A percentile compares a stretch with the other conserved stretches of the same genome.
phyloP scores from a whole-genome alignment of 2,329 filamentous ascomycete species.

The Penicillium freii region DNA sequence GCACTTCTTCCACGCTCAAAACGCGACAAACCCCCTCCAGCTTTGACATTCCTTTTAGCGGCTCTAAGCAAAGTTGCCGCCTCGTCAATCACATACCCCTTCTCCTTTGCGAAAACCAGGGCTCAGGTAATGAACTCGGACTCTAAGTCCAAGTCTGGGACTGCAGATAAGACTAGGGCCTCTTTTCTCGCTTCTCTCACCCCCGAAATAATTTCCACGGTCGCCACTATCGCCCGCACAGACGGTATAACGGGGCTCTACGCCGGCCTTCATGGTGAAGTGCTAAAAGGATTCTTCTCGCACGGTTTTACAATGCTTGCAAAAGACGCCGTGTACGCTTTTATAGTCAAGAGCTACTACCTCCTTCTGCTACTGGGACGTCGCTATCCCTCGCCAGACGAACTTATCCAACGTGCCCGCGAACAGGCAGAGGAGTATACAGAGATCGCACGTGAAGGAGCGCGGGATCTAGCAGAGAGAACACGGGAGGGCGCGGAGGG shows the following conservation, averaged over 20 bases:
- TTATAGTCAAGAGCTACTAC: constrained; percentile 72
- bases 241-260: constrained; percentile 73
- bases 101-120: constrained; percentile 79
- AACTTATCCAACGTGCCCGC: constrained; percentile 41
- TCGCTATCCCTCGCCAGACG: constrained; percentile 45
- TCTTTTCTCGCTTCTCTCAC: constrained; percentile 18
- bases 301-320: constrained; percentile 85
- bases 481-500: constrained; percentile 30
- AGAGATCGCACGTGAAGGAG: constrained; percentile 40
- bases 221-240: constrained; percentile 55
- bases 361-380: constrained; percentile 53
- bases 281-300: constrained; percentile 78
- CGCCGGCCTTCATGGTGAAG: constrained; percentile 70
- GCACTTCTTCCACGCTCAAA: constrained; percentile 55
- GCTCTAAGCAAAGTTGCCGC: constrained; percentile 77
- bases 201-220: constrained; percentile 61
- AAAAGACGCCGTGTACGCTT: constrained; percentile 72
- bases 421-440: constrained; percentile 43
- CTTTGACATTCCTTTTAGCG: constrained; percentile 64
- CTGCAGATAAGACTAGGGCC: constrained; percentile 22
- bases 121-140: constrained; percentile 56
- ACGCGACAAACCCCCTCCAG: constrained; percentile 53
- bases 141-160: constrained; percentile 22
- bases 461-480: constrained; percentile 35
- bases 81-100: constrained; percentile 76